Percentiles rank a stretch among this genome's conserved stretches.
Conservation (phyloP, 140 eudicot genomes). For the Eryngium alpinum region DNA sequence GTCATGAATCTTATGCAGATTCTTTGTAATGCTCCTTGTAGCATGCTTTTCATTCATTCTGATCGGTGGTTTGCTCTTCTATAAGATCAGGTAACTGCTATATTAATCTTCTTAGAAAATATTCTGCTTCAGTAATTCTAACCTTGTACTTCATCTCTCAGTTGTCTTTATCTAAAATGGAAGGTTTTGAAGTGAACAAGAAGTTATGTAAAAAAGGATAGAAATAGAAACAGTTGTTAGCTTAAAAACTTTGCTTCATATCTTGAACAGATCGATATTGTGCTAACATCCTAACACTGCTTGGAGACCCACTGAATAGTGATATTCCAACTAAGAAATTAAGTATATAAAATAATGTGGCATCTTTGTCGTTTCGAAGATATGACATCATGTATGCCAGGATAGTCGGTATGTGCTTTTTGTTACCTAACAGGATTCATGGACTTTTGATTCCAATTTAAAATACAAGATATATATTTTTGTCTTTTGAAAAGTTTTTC, state of each 20-base stretch:
- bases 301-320: background rate
- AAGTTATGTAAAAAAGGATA: background rate
- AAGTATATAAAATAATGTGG: background rate
- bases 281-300: background rate
- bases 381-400: too few species aligned
- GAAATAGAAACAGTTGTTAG: too few species aligned
- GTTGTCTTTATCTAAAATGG: background rate
- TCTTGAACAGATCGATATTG: background rate
- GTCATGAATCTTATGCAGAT: slow-evolving; percentile 44
- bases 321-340: background rate
- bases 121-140: slow-evolving; percentile 11
- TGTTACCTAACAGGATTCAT: too few species aligned
- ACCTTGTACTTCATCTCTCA: background rate
- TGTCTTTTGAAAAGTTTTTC: background rate
- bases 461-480: too few species aligned
- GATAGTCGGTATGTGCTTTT: too few species aligned
- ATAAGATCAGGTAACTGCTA: slow-evolving; percentile 60
- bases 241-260: background rate
- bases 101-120: slow-evolving; percentile 7
- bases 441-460: too few species aligned
- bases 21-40: slow-evolving; percentile 66
- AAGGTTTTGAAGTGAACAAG: background rate
- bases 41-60: slow-evolving; percentile 85
- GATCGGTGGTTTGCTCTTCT: slow-evolving; percentile 91
- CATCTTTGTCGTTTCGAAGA: background rate